Evolutionary conservation across 2,329 filamentous ascomycete genomes (phyloP), one percentile per base, ranked within the genome.

Genomic region (Pseudocercospora fuligena): DNA sequence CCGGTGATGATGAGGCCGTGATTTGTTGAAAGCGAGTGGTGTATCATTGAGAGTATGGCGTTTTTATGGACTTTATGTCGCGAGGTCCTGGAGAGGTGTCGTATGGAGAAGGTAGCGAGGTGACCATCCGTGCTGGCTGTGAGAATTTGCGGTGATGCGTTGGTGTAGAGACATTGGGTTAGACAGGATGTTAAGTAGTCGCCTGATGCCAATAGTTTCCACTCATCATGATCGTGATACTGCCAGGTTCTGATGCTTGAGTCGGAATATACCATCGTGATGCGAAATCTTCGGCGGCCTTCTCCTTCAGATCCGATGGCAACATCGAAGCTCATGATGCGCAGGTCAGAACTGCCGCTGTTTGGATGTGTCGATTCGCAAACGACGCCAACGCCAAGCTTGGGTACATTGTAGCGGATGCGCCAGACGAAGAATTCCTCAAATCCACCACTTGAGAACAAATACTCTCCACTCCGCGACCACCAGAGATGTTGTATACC

Each of bases 361-460:
- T 84, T 81, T 0, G 82, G 82, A 72, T 85, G 84, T 12, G 78
- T 75, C 1, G 82, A 82, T 68, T 86, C 82, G 68, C 86, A 84
- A 0, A 86, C 79, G 0, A 86, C 80, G 0, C 87, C 85, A 9
- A 88, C 73, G 2, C 80, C 82, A 64, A 71, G 36, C 2, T 87
- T 79, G 1, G 88, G 83, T 6, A 91, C 77, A 11, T 75, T 74
- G 5, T 61, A 47, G 56, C 82, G 82, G 36, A 94, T 78, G 47
- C 87, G 85, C 94, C 95, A 99, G 11, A 94, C 86, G 73, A 90
- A 94, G 69, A 98, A 90, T 78, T 99, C 94, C 77, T 97, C 94
- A 67, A 89, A 90, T 0, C 94, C 95, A 5, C 88, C 93, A 73
- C 92, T 94, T 70, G 92, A 97, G 76, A 98, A 91, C 2, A 99